These are phyloP conservation scores for Panicum hallii DNA, from an alignment of 202 grass and related monocot species.

Conservation along the genomic window DNA sequence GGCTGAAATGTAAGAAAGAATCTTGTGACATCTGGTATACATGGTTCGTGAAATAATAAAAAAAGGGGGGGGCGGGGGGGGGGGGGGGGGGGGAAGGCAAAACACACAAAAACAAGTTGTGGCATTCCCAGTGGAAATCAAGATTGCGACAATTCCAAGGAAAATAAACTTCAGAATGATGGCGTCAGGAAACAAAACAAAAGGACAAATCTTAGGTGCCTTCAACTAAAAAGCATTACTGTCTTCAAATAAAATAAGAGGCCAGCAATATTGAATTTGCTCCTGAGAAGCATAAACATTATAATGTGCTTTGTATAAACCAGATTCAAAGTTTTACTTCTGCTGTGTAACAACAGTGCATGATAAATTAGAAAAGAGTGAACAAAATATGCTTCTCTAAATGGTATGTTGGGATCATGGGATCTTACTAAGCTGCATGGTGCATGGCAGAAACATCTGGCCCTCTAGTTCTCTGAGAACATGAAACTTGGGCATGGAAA, in stretches of 20 bases:
- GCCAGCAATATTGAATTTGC: not conserved
- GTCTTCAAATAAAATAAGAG: not conserved
- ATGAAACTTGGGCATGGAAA: not conserved
- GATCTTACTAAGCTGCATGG: not conserved
- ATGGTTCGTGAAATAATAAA: slow-evolving; percentile 25
- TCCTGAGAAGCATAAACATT: not conserved
- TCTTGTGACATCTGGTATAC: slow-evolving; percentile 6
- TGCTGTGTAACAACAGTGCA: not conserved
- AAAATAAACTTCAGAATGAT: slow-evolving; percentile 31
- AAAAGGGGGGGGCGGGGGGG: not conserved
- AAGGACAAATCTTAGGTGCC: not conserved
- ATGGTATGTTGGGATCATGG: not conserved
- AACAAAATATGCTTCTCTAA: slow-evolving; percentile 25
- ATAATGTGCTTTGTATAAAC: not conserved
- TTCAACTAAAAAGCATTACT: slow-evolving; percentile 12
- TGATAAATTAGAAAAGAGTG: not conserved
- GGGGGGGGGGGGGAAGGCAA: not conserved
- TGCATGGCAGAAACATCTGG: not conserved
- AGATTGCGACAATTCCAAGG: not conserved
- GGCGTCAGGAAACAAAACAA: not conserved
- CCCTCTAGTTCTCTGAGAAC: slow-evolving; percentile 15
- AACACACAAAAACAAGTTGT: not conserved
- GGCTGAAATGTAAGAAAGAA: slow-evolving; percentile 46
- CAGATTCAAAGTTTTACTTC: not conserved
- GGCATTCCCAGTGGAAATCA: not conserved